phyloP scores from a whole-genome alignment of 2,329 filamentous ascomycete genomes.

The Ophiostoma perfectum region DNA sequence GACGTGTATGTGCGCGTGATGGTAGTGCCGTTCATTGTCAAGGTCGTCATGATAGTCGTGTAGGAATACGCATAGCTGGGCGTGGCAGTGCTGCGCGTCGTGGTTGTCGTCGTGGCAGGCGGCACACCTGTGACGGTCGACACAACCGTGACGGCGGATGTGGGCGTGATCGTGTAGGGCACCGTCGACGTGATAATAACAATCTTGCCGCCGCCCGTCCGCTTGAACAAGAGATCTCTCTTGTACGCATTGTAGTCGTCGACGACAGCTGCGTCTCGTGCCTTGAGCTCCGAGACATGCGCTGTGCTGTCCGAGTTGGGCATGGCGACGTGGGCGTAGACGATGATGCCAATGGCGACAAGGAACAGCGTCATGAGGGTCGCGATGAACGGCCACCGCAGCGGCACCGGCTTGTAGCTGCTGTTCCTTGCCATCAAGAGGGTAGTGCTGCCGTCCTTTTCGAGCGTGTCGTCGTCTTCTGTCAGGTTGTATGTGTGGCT shows the following conservation, averaged over 20 bases:
- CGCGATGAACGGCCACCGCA: constrained; percentile 35
- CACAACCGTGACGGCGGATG: background rate
- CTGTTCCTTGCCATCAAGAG: constrained; percentile 21
- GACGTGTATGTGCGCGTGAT: background rate
- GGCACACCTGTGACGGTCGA: background rate
- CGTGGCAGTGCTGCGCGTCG: background rate
- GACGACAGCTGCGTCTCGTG: background rate
- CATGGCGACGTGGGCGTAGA: constrained; percentile 31
- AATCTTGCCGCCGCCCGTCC: background rate
- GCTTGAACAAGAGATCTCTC: background rate
- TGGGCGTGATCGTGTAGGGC: constrained; percentile 17
- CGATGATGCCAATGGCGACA: constrained; percentile 30
- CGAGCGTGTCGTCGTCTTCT: constrained; percentile 19
- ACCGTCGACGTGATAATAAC: constrained; percentile 17
- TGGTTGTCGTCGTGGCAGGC: background rate
- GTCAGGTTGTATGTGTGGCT: background rate
- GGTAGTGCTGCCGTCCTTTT: constrained; percentile 27
- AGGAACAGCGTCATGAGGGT: constrained; percentile 29
- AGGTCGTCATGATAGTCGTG: background rate
- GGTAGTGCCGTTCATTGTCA: background rate
- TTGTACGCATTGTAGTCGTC: background rate
- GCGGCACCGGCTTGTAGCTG: constrained; percentile 33
- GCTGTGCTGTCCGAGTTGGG: constrained; percentile 30
- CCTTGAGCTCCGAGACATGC: constrained; percentile 4
- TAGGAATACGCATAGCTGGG: background rate